Evolutionary conservation across 139 green algal species (phyloP), one percentile per base, ranked within the genome.

Genomic region (Coccomyxa sp.): DNA sequence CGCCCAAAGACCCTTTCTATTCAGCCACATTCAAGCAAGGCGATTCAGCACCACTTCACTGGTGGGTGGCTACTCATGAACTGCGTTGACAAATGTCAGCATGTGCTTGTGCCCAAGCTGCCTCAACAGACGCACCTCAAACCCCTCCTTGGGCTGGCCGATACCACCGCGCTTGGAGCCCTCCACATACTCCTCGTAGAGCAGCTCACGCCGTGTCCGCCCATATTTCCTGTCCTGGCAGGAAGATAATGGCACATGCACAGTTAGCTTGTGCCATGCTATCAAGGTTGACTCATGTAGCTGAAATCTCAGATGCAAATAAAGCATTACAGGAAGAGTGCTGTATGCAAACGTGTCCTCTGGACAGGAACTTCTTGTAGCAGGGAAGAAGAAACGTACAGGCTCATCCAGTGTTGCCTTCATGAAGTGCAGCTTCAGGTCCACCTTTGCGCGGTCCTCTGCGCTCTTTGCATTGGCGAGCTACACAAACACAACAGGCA

Each of bases 371-470:
- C 3, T 11, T 51, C 38, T 51, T 51, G 38, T 51, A 7, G 38
- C 38, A 21, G 71, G 17, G 71, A 60, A 60, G 15, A 58, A 80
- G 14, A 75, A 31, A 51, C 83, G 60, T 30, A 86, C 83, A 79
- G 83, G 67, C 77, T 83, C 79, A 38, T 86, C 60, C 45, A 89
- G 83, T 25, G 84, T 88, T 17, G 83, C 78, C 0, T 77, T 68
- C 76, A 84, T 88, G 86, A 89, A 91, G 77, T 91, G 88, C 23
- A 91, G 84, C 76, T 87, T 84, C 32, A 91, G 82, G 84, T 91
- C 88, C 7, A 87, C 71, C 38, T 84, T 79, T 0, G 88, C 88
- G 10, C 88, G 57, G 28, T 85, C 80, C 23, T 79, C 60, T 9
- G 63, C 30, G 9, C 67, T 88, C 11, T 59, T 77, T 0, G 77